Evolutionary conservation across 345 rosid genomes (phyloP).

Genomic region (Linum lewisii): DNA sequence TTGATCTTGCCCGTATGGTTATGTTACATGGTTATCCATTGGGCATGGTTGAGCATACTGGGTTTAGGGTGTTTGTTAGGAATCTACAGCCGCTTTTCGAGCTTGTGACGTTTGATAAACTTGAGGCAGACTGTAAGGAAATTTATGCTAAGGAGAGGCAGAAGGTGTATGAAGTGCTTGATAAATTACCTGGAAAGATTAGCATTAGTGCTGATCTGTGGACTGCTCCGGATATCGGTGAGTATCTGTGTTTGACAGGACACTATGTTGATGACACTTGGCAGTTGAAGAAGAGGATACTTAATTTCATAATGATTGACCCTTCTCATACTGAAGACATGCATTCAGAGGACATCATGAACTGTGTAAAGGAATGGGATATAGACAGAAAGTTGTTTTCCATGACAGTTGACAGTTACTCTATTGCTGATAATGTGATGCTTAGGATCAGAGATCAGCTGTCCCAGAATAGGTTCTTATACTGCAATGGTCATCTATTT

Average conservation of each 20-base stretch:
- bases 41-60: constrained; percentile 66
- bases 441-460: constrained; percentile 53
- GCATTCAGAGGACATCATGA: constrained; percentile 52
- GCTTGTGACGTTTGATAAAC: constrained; percentile 37
- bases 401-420: constrained; percentile 41
- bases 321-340: constrained; percentile 46
- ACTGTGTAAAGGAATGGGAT: constrained; percentile 78
- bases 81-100: constrained; percentile 69
- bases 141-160: constrained; percentile 61
- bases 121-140: constrained; percentile 71
- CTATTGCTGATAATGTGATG: constrained; percentile 34
- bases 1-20: constrained; percentile 75
- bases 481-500: constrained; percentile 52
- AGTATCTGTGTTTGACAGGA: constrained; percentile 49
- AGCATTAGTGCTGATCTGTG: constrained; percentile 51
- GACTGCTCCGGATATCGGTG: constrained; percentile 36
- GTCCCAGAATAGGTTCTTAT: constrained; percentile 62
- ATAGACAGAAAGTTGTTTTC: constrained; percentile 68
- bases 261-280: constrained; percentile 63
- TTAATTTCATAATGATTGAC: constrained; percentile 46
- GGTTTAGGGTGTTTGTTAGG: constrained; percentile 57
- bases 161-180: constrained; percentile 48
- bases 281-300: constrained; percentile 47
- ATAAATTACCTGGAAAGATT: constrained; percentile 69
- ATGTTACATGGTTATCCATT: constrained; percentile 68